A percentile compares a stretch with the other conserved stretches of the same genome.
Evolutionary conservation across 768 basidiomycete genomes (phyloP).

Genomic region (Tylopilus sp.): DNA sequence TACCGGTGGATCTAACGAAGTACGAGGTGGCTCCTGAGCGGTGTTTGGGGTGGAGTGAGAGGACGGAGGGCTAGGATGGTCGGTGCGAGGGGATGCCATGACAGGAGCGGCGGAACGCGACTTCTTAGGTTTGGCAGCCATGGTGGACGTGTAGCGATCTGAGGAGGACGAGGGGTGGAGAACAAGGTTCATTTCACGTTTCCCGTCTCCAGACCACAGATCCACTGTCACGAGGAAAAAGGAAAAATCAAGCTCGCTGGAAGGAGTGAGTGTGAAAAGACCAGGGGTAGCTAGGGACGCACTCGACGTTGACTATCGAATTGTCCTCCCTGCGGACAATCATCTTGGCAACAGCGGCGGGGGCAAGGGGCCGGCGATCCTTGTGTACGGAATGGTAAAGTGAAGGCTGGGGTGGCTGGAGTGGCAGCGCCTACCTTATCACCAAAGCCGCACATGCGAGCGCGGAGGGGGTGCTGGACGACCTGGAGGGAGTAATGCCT

Average conservation of each 20-base stretch:
- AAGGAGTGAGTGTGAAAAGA: slow-evolving; percentile 1
- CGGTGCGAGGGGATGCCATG: slow-evolving; percentile 29
- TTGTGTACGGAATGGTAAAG: slow-evolving; percentile 30
- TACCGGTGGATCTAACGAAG: slow-evolving; percentile 45
- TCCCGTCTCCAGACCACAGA: slow-evolving; percentile 82
- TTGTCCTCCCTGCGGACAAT: slow-evolving; percentile 66
- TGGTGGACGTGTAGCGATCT: slow-evolving; percentile 63
- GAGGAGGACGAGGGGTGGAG: slow-evolving; percentile 73
- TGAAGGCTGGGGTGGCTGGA: slow-evolving; percentile 3
- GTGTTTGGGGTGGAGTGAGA: slow-evolving; percentile 47
- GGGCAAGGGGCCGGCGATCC: slow-evolving; percentile 91
- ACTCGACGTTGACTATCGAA: slow-evolving; percentile 73
- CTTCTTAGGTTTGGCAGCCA: slow-evolving; percentile 36
- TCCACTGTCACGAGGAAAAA: slow-evolving; percentile 94
- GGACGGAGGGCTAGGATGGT: slow-evolving; percentile 45
- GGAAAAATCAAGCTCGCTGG: slow-evolving; percentile 78
- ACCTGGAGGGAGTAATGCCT: slow-evolving; percentile 84
- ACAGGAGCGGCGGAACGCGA: slow-evolving; percentile 32
- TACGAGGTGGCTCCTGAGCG: slow-evolving; percentile 35
- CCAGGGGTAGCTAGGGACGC: slow-evolving; percentile 29
- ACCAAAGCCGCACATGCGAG: slow-evolving; percentile 95
- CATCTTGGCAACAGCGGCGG: slow-evolving; percentile 87
- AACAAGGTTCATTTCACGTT: slow-evolving; percentile 84
- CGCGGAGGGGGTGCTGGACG: slow-evolving; percentile 84
- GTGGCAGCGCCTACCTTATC: slow-evolving; percentile 66